Evolutionary conservation across 768 basidiomycete species (phyloP).

Genomic region (Rhodotorula sphaerocarpa): DNA sequence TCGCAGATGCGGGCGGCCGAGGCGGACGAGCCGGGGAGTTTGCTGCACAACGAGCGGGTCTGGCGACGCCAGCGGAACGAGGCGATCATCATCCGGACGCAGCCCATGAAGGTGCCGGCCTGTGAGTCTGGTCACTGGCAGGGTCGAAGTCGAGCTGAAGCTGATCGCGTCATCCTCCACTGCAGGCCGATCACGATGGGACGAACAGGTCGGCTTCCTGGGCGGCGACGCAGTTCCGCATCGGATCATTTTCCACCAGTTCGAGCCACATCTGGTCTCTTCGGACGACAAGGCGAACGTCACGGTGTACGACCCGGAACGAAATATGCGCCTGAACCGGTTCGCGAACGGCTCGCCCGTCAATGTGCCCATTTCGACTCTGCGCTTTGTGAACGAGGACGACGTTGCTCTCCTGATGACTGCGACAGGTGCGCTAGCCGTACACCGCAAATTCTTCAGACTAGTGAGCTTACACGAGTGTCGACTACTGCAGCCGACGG

Average conservation of each 20-base stretch:
- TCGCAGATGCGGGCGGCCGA: slow-evolving; percentile 98
- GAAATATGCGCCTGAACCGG: slow-evolving; percentile 62
- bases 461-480: too few relatives aligned
- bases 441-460: too few relatives aligned
- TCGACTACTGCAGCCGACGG: slow-evolving; percentile 64
- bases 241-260: slow-evolving; percentile 82
- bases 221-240: slow-evolving; percentile 47
- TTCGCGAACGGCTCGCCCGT: slow-evolving; percentile 83
- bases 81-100: slow-evolving; percentile 60
- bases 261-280: slow-evolving; percentile 76
- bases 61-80: slow-evolving; percentile 92
- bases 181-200: slow-evolving; percentile 41
- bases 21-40: slow-evolving; percentile 87
- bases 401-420: slow-evolving; percentile 81
- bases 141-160: not conserved
- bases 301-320: slow-evolving; percentile 94
- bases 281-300: slow-evolving; percentile 80
- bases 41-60: slow-evolving; percentile 86
- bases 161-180: not conserved
- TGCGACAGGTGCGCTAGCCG: slow-evolving; percentile 72
- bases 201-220: slow-evolving; percentile 43
- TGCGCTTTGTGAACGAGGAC: slow-evolving; percentile 92
- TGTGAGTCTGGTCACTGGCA: slow-evolving; percentile 49
- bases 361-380: slow-evolving; percentile 59
- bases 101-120: slow-evolving; percentile 61